These are phyloP conservation scores for Xanthoconium stramineum DNA, from an alignment of 768 basidiomycete genomes.

Conservation along the genomic window DNA sequence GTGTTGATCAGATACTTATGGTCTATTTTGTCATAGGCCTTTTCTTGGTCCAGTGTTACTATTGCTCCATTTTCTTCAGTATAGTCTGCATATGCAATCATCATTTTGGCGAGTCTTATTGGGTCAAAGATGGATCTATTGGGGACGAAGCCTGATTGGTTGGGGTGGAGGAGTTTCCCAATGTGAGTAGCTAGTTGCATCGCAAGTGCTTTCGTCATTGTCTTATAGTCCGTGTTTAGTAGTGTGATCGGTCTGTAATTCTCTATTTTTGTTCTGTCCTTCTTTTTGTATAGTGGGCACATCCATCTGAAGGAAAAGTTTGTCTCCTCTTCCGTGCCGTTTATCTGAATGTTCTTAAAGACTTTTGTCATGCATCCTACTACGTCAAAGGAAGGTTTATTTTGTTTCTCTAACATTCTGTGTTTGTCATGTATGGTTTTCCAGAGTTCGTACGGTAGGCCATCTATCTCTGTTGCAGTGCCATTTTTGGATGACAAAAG, in stretches of 20 bases:
- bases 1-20: slow-evolving; percentile 26
- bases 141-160: slow-evolving; percentile 40
- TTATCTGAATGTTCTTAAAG: too few species aligned
- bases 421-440: too few species aligned
- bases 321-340: too few species aligned
- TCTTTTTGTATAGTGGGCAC: slow-evolving; percentile 1
- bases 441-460: too few species aligned
- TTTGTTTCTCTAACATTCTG: too few species aligned
- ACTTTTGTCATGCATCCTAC: too few species aligned
- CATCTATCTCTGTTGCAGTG: too few species aligned
- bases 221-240: slow-evolving; percentile 1
- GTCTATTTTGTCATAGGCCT: slow-evolving; percentile 34
- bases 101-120: slow-evolving; percentile 22
- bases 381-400: too few species aligned
- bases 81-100: slow-evolving; percentile 17
- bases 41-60: slow-evolving; percentile 37
- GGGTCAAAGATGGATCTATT: slow-evolving; percentile 31
- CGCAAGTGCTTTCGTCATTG: slow-evolving; percentile 25
- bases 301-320: too few species aligned
- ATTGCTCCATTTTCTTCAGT: slow-evolving; percentile 28
- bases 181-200: slow-evolving; percentile 24
- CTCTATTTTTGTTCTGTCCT: background rate
- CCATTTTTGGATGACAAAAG: too few species aligned
- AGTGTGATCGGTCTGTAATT: slow-evolving; percentile 37
- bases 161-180: background rate